These are phyloP conservation scores for Pseudogymnoascus sp. DNA, from an alignment of 2,329 filamentous ascomycete genomes.

Conservation along the genomic window DNA sequence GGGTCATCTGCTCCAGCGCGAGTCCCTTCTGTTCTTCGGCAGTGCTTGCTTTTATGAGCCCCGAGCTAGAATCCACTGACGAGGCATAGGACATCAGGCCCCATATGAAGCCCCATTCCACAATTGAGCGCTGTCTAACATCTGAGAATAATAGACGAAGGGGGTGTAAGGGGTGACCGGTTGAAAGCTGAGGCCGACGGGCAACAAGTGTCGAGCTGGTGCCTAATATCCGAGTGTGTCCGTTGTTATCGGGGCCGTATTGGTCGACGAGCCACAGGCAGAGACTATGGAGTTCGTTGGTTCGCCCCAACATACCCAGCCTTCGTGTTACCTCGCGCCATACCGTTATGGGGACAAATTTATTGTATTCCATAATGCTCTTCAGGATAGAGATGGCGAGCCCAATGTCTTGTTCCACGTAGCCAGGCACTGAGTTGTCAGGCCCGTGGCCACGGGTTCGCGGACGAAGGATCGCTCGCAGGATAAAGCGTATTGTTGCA, in stretches of 20 bases:
- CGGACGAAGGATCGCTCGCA: slow-evolving; percentile 32
- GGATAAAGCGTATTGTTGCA: slow-evolving; percentile 38
- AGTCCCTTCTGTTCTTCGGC: slow-evolving; percentile 7
- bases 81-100: slow-evolving; percentile 10
- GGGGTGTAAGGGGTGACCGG: slow-evolving; percentile 24
- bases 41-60: background rate
- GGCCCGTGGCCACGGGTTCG: slow-evolving; percentile 27
- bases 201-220: slow-evolving; percentile 14
- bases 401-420: slow-evolving; percentile 30
- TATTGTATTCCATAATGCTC: slow-evolving; percentile 38
- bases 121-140: slow-evolving; percentile 38
- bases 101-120: slow-evolving; percentile 42
- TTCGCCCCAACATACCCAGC: slow-evolving; percentile 48
- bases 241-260: slow-evolving; percentile 27
- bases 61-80: background rate
- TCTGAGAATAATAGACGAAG: slow-evolving; percentile 36
- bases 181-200: slow-evolving; percentile 15
- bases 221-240: background rate
- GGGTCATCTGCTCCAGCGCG: slow-evolving; percentile 14
- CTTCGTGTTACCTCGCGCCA: slow-evolving; percentile 55
- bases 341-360: slow-evolving; percentile 33
- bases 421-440: background rate
- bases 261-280: slow-evolving; percentile 41
- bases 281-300: slow-evolving; percentile 44
- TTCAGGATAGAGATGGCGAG: slow-evolving; percentile 40